Base-by-base conservation (phyloP, 208 protist genomes). In the Leishmania martiniquensis region DNA sequence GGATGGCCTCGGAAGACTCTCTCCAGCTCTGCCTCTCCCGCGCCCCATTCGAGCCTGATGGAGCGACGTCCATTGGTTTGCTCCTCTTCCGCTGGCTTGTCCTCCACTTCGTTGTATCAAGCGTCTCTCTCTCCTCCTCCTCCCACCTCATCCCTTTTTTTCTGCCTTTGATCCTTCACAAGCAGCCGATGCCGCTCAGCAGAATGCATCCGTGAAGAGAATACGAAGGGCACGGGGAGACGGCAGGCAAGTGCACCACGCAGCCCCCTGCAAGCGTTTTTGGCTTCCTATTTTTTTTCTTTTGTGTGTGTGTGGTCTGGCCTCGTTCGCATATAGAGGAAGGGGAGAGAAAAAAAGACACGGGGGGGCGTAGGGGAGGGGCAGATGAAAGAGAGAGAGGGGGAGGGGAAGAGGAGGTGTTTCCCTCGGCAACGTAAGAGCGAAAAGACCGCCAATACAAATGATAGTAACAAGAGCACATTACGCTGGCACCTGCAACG, bases 391-490 rank as follows among this genome's bases (percentile, higher is more conserved):
- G 29, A 13, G 13, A 29, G 20, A 4, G 29, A 13, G 57, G 29
- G 7, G 55, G 52, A 0, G 55, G 55, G 49, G 49, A 22, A 52
- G 49, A 52, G 49, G 20, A 17, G 49, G 49, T n/a, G n/a, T n/a
- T n/a, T n/a, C n/a, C n/a, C n/a, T n/a, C n/a, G 17, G 54, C 25
- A 10, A 57, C 20, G 34, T 15, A 60, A 60, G 17, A 68, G 12
- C 45, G 13, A 32, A 12, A 49, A 69, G 42, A 51, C 42, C 29
- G 37, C 29, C 9, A 76, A 59, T 71, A 51, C 39, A 52, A 52
- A 72, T 52, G 20, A 75, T 75, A 62, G 25, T 75, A 44, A 49
- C 29, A 32, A 52, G 44, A 71, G 37, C 29, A 12, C 59, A 70
- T 62, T 25, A 66, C 62, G 20, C 42, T 42, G 42, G 49, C 22